Conservation (phyloP, 1,139 yeast genomes). For the Candida tetrigidarum region DNA sequence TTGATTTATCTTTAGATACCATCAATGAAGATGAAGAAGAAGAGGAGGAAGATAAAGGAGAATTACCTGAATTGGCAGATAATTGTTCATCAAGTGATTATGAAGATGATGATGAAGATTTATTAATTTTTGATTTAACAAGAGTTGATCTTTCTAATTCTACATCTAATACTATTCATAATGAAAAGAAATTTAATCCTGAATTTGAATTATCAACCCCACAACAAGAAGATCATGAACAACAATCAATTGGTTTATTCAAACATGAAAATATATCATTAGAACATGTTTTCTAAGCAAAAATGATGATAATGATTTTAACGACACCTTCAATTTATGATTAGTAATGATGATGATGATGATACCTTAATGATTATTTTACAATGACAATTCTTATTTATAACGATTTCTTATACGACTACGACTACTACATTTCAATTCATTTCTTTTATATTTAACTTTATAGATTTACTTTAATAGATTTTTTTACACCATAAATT, state of each 20-base stretch:
- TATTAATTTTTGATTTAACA: neutral
- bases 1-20: conserved; percentile 24
- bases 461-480: neutral
- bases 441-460: neutral
- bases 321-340: neutral
- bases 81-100: conserved; percentile 13
- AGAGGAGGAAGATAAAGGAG: conserved; percentile 14
- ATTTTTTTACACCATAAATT: too few relatives aligned
- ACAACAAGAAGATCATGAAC: neutral
- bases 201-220: conserved; percentile 4
- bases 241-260: conserved; percentile 11
- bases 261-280: conserved; percentile 15
- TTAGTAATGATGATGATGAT: neutral
- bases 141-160: neutral
- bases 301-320: neutral
- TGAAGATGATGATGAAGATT: conserved; percentile 19
- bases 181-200: conserved; percentile 3
- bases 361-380: neutral
- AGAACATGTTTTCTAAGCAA: conserved; percentile 13
- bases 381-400: too few relatives aligned
- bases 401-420: too few relatives aligned
- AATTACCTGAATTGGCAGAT: conserved; percentile 11
- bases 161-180: conserved; percentile 2
- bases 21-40: conserved; percentile 31
- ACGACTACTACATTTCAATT: neutral